A percentile compares a stretch with the other conserved stretches of the same genome.
These are phyloP conservation scores for Aphanomyces euteiches DNA, from an alignment of 352 stramenopile genomes.

Conservation along the genomic window DNA sequence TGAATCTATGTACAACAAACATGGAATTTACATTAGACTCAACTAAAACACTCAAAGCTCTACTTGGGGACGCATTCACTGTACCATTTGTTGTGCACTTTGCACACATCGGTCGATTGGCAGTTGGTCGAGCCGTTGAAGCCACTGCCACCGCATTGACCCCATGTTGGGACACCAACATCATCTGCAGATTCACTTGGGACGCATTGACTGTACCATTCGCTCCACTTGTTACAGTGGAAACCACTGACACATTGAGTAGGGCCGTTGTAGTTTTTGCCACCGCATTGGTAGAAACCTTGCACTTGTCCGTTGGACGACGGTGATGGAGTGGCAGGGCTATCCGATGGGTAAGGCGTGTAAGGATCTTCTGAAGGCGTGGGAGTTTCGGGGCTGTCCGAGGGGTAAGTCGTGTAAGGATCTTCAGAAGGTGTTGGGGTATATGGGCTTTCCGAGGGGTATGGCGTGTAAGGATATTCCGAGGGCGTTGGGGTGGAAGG, in stretches of 20 bases:
- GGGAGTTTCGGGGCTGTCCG: no score
- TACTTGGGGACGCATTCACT: conserved; percentile 21
- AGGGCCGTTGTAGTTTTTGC: conserved; percentile 22
- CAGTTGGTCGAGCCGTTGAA: conserved; percentile 26
- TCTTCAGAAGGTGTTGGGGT: no score
- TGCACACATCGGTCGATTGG: conserved; percentile 14
- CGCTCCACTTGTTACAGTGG: conserved; percentile 1
- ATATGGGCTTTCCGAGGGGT: no score
- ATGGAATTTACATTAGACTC: no score
- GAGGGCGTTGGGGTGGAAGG: no score
- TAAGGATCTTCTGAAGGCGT: no score
- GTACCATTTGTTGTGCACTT: conserved; percentile 18
- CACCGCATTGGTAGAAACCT: conserved; percentile 20
- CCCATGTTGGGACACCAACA: conserved; percentile 8
- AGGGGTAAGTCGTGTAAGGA: no score
- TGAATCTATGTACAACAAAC: no score
- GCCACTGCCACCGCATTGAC: conserved; percentile 25
- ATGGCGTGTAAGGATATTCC: no score
- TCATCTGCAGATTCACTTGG: neutral
- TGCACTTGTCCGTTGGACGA: neutral
- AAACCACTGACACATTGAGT: conserved; percentile 16
- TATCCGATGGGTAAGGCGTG: no score
- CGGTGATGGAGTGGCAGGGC: no score
- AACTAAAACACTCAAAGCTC: no score
- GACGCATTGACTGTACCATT: conserved; percentile 27